Percentiles rank a stretch among this genome's conserved stretches.
Conservation (phyloP, 2,329 filamentous ascomycete species). For the Monilinia fructicola region DNA sequence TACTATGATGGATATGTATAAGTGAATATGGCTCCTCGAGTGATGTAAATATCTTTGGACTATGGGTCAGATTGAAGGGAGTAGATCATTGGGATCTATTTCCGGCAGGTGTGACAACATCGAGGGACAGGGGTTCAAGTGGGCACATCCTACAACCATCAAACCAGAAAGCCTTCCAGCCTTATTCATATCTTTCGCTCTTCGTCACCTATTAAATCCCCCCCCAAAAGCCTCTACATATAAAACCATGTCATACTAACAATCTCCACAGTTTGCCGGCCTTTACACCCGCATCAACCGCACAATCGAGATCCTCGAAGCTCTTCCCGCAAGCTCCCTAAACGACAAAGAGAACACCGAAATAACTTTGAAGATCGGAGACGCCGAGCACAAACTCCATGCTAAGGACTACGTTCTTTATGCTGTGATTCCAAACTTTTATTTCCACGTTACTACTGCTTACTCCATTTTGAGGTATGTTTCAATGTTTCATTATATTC, state of each 20-base stretch:
- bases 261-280: slow-evolving; percentile 45
- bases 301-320: slow-evolving; percentile 49
- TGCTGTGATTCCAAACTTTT: slow-evolving; percentile 59
- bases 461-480: slow-evolving; percentile 59
- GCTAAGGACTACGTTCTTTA: slow-evolving; percentile 48
- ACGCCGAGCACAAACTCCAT: slow-evolving; percentile 44
- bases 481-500: not conserved
- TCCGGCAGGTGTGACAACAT: not conserved
- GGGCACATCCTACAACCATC: not conserved
- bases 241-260: not conserved
- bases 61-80: slow-evolving; percentile 42
- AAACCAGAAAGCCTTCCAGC: too few relatives aligned
- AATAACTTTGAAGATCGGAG: slow-evolving; percentile 42
- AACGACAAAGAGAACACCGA: slow-evolving; percentile 46
- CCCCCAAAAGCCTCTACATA: not conserved
- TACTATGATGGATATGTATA: too few relatives aligned
- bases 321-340: slow-evolving; percentile 45
- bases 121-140: not conserved
- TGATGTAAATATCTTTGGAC: not conserved
- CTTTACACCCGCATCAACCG: slow-evolving; percentile 49
- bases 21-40: not conserved
- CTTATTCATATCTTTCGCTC: not conserved
- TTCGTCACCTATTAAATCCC: not conserved
- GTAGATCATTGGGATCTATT: not conserved
- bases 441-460: slow-evolving; percentile 60